A percentile compares a stretch with the other conserved stretches of the same genome.
phyloP scores from a whole-genome alignment of 1,139 yeast genomes.

The Suhomyces choctaworum region DNA sequence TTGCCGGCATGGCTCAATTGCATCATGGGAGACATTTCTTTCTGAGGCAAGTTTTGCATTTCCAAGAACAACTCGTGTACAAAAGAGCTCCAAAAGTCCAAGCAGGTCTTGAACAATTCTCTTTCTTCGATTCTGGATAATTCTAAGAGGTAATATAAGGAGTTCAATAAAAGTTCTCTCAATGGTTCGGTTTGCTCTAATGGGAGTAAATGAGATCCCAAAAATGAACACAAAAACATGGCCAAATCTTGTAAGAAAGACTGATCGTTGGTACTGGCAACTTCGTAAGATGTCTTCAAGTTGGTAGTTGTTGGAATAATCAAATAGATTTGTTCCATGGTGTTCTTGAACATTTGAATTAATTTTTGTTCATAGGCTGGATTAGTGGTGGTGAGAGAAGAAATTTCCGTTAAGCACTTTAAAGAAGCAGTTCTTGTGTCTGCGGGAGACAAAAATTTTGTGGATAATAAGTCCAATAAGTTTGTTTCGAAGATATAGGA shows the following conservation, averaged over 20 bases:
- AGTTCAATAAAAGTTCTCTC: conserved; percentile 62
- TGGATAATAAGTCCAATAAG: conserved; percentile 66
- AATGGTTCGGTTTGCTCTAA: conserved; percentile 65
- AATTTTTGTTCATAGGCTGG: conserved; percentile 69
- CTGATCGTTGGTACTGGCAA: conserved; percentile 82
- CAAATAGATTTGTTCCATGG: conserved; percentile 69
- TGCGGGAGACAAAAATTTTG: conserved; percentile 73
- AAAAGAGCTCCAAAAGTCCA: conserved; percentile 90
- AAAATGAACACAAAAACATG: conserved; percentile 84
- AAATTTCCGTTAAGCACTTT: conserved; percentile 90
- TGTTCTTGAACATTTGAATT: conserved; percentile 65
- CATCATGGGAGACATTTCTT: conserved; percentile 71
- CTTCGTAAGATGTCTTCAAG: conserved; percentile 68
- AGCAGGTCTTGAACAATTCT: conserved; percentile 90
- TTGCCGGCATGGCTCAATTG: conserved; percentile 62
- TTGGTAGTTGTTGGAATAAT: conserved; percentile 78
- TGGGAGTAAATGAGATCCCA: conserved; percentile 71
- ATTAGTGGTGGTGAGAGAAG: conserved; percentile 56
- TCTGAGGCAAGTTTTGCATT: conserved; percentile 74
- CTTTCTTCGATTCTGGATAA: conserved; percentile 92
- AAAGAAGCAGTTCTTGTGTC: conserved; percentile 83
- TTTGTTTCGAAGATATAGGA: conserved; percentile 89
- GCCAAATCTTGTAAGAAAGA: conserved; percentile 95
- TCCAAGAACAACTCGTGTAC: conserved; percentile 82
- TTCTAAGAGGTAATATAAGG: conserved; percentile 80